Evolutionary conservation across 176 grass and related monocot genomes (phyloP), one percentile per base, ranked within the genome.

Genomic region (Oryza punctata): DNA sequence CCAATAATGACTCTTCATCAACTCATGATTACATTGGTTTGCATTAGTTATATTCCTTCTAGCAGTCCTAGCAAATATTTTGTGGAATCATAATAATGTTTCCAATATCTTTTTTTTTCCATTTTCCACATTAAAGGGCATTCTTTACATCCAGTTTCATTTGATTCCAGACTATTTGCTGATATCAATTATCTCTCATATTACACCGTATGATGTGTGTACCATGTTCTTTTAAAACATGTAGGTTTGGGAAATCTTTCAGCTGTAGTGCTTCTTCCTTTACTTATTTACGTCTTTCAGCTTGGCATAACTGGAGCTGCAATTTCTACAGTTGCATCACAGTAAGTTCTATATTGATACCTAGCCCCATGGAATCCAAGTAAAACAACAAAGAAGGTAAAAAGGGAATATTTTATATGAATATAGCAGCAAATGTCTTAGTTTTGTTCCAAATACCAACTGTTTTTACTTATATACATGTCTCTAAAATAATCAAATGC

Each of bases 261-360:
- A 19, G 89, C 86, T 23, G 86, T 88, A 54, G 79, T 59, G 23
- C 86, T 94, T 75, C 88, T 90, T 79, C 85, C 91, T 61, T 70
- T 94, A 73, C 84, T 94, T 86, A 88, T 94, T 59, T 94, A 82
- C 70, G 82, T 83, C 59, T 88, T 90, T 69, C 35, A 70, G 54
- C 89, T 94, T 80, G 91, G 91, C 49, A 90, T 94, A 37, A 69
- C 82, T 77, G 88, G 91, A 77, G 91, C 91, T 10, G 91, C 91
- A 73, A 79, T 90, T 88, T 87, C 91, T 29, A 90, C 88, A 65
- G 88, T 94, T 68, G 86, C 52, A 63, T 94, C 91, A 50, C 91
- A 94, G 88, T 94, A 94, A 88, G 91, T 69, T 90, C 23, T 72
- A 29, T 78, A 67, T 77, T 37, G 63, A 23, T 75, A 60, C 4